Conservation (phyloP, 2,329 filamentous ascomycete species). For the Aspergillus melleus region DNA sequence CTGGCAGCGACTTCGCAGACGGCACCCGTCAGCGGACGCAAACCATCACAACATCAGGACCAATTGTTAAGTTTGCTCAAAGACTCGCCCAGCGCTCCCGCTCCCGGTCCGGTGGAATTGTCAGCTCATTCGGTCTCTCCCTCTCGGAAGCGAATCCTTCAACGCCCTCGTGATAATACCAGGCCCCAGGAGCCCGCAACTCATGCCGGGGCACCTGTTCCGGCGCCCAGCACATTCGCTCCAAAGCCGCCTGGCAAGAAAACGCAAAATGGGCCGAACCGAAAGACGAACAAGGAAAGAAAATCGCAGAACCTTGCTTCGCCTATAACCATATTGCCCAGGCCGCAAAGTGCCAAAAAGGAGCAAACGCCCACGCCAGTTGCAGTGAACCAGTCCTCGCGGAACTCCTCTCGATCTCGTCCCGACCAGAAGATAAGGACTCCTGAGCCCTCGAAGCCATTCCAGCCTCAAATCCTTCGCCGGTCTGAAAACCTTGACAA, state of each 20-base stretch:
- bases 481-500: slow-evolving; percentile 46
- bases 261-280: slow-evolving; percentile 20
- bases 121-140: slow-evolving; percentile 45
- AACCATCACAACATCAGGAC: slow-evolving; percentile 39
- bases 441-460: slow-evolving; percentile 44
- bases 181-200: slow-evolving; percentile 12
- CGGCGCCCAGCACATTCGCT: slow-evolving; percentile 38
- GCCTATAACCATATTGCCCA: slow-evolving; percentile 39
- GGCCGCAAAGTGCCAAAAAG: slow-evolving; percentile 33
- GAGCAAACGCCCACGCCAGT: slow-evolving; percentile 19
- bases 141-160: slow-evolving; percentile 33
- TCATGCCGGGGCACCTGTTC: slow-evolving; percentile 36
- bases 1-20: slow-evolving; percentile 18
- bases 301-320: slow-evolving; percentile 28
- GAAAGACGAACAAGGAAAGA: slow-evolving; percentile 23
- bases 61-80: slow-evolving; percentile 37
- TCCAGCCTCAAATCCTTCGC: slow-evolving; percentile 56
- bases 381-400: not conserved
- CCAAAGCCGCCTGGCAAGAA: slow-evolving; percentile 29
- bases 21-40: slow-evolving; percentile 16
- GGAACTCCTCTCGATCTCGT: slow-evolving; percentile 13
- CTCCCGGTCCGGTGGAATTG: slow-evolving; percentile 45
- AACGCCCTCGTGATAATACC: slow-evolving; percentile 25
- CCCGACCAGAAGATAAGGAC: slow-evolving; percentile 24
- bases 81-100: slow-evolving; percentile 19